A percentile compares a stretch with the other conserved stretches of the same genome.
phyloP scores from a whole-genome alignment of 2,329 filamentous ascomycete genomes.

The Calonectria leucothoes region DNA sequence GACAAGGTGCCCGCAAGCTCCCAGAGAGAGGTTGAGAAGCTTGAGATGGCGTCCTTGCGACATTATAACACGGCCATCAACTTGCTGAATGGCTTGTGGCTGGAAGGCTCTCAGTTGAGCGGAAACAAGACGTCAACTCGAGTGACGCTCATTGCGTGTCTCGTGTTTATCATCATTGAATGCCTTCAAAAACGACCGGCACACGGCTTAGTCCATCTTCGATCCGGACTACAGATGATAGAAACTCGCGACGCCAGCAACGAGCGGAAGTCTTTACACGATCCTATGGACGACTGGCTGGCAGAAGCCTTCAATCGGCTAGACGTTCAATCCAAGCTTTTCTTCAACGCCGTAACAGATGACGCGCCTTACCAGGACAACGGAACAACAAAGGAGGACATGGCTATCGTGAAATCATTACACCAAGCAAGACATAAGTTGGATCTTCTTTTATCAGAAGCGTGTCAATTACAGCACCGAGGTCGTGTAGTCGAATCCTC shows the following conservation, averaged over 20 bases:
- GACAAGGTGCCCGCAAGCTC: not conserved
- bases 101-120: not conserved
- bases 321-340: not conserved
- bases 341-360: not conserved
- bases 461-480: not conserved
- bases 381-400: not conserved
- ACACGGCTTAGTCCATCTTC: slow-evolving; percentile 4
- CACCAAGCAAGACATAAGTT: not conserved
- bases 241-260: not conserved
- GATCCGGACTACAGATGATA: slow-evolving; percentile 4
- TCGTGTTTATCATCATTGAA: slow-evolving; percentile 6
- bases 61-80: slow-evolving; percentile 13
- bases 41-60: not conserved
- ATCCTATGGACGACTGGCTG: slow-evolving; percentile 6
- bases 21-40: not conserved
- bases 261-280: not conserved
- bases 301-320: slow-evolving; percentile 11
- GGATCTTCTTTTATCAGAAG: slow-evolving; percentile 1
- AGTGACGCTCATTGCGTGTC: not conserved
- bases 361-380: not conserved
- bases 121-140: slow-evolving; percentile 3
- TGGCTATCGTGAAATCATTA: not conserved
- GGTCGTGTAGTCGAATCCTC: not conserved
- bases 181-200: not conserved
- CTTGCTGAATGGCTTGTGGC: not conserved